Conservation (phyloP, 2,329 filamentous ascomycete species). For the Xylariaceae sp. region DNA sequence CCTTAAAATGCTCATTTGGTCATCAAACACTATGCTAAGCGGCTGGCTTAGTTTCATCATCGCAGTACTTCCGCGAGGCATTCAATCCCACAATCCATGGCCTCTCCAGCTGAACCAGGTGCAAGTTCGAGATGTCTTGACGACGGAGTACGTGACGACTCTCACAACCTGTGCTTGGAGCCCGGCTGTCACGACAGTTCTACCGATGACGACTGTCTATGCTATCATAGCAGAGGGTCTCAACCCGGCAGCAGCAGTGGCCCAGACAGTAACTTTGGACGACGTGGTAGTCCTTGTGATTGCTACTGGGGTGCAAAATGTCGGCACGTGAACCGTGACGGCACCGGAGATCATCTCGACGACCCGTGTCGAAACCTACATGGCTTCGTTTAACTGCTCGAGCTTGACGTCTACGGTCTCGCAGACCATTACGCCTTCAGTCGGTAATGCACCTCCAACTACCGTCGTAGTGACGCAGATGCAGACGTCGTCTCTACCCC, state of each 20-base stretch:
- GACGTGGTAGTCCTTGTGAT: background rate
- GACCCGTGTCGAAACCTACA: background rate
- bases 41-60: too few species aligned
- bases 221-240: background rate
- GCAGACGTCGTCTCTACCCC: too few species aligned
- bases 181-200: background rate
- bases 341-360: background rate
- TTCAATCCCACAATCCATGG: too few species aligned
- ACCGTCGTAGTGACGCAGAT: background rate
- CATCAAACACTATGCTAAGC: too few species aligned
- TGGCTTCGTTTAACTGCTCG: background rate
- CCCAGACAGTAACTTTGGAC: background rate
- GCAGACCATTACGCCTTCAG: background rate
- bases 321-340: background rate
- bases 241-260: background rate
- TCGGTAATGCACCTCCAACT: background rate
- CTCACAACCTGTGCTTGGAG: background rate
- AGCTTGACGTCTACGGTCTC: background rate
- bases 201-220: background rate
- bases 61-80: too few species aligned
- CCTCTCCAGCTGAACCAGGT: background rate
- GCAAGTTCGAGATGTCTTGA: background rate
- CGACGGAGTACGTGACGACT: too few species aligned
- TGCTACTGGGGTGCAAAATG: background rate
- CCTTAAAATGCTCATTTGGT: too few species aligned